phyloP scores from a whole-genome alignment of 345 rosid genomes.

The Eucalyptus regnans region DNA sequence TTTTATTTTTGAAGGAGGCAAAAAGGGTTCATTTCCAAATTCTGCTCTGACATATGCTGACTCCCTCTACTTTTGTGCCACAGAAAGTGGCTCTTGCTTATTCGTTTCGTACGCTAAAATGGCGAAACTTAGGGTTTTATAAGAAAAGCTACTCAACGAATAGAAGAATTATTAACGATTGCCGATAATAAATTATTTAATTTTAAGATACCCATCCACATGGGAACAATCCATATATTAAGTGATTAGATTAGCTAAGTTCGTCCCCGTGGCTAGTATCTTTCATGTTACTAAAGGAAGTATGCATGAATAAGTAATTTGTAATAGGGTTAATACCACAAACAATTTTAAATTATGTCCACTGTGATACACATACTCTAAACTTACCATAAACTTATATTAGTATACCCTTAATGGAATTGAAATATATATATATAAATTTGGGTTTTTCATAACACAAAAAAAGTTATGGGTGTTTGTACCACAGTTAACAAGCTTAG shows the following conservation, averaged over 20 bases:
- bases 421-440: too few species aligned
- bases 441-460: not conserved
- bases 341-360: accelerated
- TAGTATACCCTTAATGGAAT: too few species aligned
- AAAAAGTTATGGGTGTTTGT: too few species aligned
- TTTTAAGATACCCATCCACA: not conserved
- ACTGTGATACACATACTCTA: too few species aligned
- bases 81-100: not conserved
- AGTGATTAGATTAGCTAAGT: not conserved
- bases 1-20: not conserved
- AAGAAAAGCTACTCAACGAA: not conserved
- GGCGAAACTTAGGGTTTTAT: not conserved
- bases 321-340: not conserved
- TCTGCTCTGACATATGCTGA: not conserved
- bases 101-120: not conserved
- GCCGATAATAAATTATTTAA: not conserved
- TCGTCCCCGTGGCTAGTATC: not conserved
- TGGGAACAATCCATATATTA: not conserved
- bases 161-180: not conserved
- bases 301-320: not conserved
- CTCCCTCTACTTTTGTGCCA: not conserved
- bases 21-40: not conserved
- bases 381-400: too few species aligned
- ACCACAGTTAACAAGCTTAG: not conserved
- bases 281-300: not conserved